These are phyloP conservation scores for Cercospora nicotianae DNA, from an alignment of 2,329 filamentous ascomycete genomes.

Conservation along the genomic window DNA sequence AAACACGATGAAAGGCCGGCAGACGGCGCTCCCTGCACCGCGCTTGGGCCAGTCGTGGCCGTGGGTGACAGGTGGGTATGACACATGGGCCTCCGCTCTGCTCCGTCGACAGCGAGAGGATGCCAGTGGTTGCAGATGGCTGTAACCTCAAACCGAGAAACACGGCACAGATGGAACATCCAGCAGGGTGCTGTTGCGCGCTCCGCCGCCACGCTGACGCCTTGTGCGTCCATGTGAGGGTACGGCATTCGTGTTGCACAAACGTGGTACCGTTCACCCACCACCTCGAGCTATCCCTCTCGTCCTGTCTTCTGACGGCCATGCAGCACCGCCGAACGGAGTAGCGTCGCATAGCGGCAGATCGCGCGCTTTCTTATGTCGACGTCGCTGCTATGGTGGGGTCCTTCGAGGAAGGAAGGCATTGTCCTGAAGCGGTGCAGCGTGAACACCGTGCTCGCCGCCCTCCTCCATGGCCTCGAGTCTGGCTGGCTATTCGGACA, in stretches of 20 bases:
- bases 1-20: constrained; percentile 16
- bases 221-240: neutral
- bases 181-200: constrained; percentile 5
- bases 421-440: constrained; percentile 5
- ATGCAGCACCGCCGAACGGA: constrained; percentile 29
- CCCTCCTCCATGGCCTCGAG: neutral
- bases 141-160: neutral
- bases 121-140: neutral
- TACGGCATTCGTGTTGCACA: constrained; percentile 12
- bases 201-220: constrained; percentile 5
- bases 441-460: neutral
- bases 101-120: neutral
- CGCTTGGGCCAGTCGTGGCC: neutral
- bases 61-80: constrained; percentile 22
- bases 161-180: constrained; percentile 10
- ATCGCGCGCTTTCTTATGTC: constrained; percentile 37
- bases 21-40: constrained; percentile 6
- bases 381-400: constrained; percentile 35
- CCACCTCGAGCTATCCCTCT: neutral
- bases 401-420: constrained; percentile 14
- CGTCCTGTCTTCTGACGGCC: constrained; percentile 19
- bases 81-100: constrained; percentile 17
- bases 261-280: constrained; percentile 14
- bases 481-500: neutral
- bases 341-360: constrained; percentile 37